Evolutionary conservation across 257 asterid genomes (phyloP), one percentile per base, ranked within the genome.

Genomic region (Solanum pimpinellifolium): DNA sequence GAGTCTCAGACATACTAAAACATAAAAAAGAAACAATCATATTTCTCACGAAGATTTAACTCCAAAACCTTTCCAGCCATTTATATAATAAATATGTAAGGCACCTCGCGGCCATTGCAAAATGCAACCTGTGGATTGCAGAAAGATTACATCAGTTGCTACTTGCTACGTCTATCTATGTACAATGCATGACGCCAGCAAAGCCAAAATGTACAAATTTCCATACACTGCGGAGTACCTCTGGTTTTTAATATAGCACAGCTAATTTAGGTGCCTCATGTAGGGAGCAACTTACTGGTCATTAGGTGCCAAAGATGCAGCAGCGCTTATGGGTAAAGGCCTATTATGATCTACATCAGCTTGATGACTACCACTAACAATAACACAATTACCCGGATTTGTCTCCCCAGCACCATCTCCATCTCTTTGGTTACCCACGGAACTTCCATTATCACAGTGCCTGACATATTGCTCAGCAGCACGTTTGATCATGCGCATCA

Each of bases 361-460:
- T 46, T 75, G 72, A 78, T 60, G 72, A 86, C 86, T 60, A 20
- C 85, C 72, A 27, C 49, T 78, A 33, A 83, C 65, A 29, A 35
- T 16, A 85, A 60, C 83, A 56, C 86, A n/a, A 20, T 66, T 82
- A 60, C 85, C 68, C 8, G 85, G 86, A 86, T 77, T 87, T 20
- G 86, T 21, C 88, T 75, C n/a, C n/a, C 86, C 90, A 21, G 87
- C 81, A 75, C 88, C 91, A 46, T 89, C 92, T 83, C 85, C 91
- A 78, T 31, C 80, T 49, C 69, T 35, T 75, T 87, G 92, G 74
- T 88, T 90, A 78, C 91, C 90, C 2, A 78, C 37, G 68, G 87
- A 87, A 39, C 60, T 86, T 81, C 88, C 94, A 15, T 83, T 84
- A 47, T 76, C 91, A 78, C 86, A 92, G 76, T 89, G 93, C 90